These are phyloP conservation scores for Luvunga scandens DNA, from an alignment of 345 rosid genomes.

Conservation along the genomic window DNA sequence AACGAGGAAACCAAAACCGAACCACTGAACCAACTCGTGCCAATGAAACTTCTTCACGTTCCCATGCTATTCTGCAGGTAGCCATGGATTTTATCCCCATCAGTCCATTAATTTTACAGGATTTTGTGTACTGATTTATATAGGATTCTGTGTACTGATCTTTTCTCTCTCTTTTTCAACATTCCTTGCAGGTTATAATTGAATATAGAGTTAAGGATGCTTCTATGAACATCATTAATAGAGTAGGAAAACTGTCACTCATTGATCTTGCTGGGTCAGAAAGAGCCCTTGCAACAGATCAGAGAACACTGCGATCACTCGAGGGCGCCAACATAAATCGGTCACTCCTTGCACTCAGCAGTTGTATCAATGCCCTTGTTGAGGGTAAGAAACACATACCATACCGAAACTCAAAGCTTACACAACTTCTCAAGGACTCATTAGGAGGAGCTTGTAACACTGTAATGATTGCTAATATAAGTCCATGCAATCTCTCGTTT, in stretches of 20 bases:
- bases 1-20: slow-evolving; percentile 87
- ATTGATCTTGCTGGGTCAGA: slow-evolving; percentile 99
- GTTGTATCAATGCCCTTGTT: slow-evolving; percentile 94
- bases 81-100: not conserved
- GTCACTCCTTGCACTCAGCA: slow-evolving; percentile 89
- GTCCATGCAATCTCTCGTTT: slow-evolving; percentile 85
- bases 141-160: not conserved
- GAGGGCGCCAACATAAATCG: slow-evolving; percentile 96
- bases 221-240: slow-evolving; percentile 56
- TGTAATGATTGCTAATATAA: slow-evolving; percentile 89
- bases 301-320: slow-evolving; percentile 78
- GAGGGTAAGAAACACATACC: slow-evolving; percentile 97
- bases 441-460: slow-evolving; percentile 91
- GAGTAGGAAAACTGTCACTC: slow-evolving; percentile 81
- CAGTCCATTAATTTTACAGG: not conserved
- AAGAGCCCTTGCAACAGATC: slow-evolving; percentile 94
- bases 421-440: slow-evolving; percentile 94
- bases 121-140: not conserved
- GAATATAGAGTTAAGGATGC: slow-evolving; percentile 73
- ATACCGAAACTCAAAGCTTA: slow-evolving; percentile 88
- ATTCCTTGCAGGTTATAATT: slow-evolving; percentile 56
- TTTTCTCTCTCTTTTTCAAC: not conserved
- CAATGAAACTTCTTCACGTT: slow-evolving; percentile 93
- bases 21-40: slow-evolving; percentile 94
- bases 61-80: slow-evolving; percentile 97